Percentiles rank a stretch among this genome's conserved stretches.
phyloP scores from a whole-genome alignment of 306 rosid species.

The Begonia fuchsioides region DNA sequence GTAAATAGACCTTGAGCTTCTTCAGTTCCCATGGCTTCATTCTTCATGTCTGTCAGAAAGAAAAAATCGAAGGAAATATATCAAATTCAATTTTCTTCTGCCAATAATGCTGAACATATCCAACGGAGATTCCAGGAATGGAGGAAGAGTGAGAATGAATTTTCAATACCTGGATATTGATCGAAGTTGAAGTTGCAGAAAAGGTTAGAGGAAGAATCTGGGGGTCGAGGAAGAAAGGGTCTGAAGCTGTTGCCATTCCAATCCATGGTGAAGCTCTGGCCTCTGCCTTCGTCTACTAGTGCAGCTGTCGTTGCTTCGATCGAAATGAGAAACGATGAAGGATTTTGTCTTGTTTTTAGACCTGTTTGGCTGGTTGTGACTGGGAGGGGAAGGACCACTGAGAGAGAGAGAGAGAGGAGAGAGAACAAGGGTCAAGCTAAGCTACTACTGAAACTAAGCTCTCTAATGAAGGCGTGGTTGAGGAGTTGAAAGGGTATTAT shows the following conservation, averaged over 20 bases:
- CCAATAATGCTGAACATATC: no score
- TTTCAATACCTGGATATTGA: conserved; percentile 8
- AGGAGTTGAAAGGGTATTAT: not conserved
- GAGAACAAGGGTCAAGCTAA: not conserved
- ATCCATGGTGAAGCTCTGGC: conserved; percentile 35
- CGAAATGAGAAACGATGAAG: not conserved
- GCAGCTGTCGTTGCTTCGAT: not conserved
- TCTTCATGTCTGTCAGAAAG: not conserved
- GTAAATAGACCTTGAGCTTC: conserved; percentile 14
- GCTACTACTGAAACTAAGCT: not conserved
- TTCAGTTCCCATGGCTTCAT: conserved; percentile 8
- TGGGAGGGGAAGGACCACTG: not conserved
- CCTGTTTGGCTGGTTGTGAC: not conserved
- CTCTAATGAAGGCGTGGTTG: not conserved
- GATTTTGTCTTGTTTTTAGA: not conserved
- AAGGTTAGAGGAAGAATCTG: conserved; percentile 13
- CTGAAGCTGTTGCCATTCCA: conserved; percentile 67
- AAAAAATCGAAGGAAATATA: not conserved
- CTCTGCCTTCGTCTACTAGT: no score
- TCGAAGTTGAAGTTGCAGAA: conserved; percentile 13
- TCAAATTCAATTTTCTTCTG: no score
- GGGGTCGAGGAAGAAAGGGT: conserved; percentile 30
- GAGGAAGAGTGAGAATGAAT: not conserved
- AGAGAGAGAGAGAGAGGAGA: not conserved
- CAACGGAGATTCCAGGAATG: no score